Conservation (phyloP, 2,329 filamentous ascomycete genomes). For the Incumbomyces delicatus region DNA sequence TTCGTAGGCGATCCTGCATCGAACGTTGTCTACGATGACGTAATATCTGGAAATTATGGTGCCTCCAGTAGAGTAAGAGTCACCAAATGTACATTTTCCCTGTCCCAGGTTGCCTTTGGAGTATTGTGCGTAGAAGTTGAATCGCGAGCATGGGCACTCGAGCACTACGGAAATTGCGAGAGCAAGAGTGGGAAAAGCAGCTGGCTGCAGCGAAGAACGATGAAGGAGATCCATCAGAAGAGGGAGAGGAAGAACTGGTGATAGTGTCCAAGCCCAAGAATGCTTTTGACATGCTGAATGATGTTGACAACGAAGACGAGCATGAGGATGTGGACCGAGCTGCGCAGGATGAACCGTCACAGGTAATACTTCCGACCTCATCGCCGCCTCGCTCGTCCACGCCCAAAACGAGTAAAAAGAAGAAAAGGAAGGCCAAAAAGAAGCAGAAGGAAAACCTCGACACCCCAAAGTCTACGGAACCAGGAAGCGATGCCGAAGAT, state of each 20-base stretch:
- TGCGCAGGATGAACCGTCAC: slow-evolving; percentile 9
- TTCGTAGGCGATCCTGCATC: too few species aligned
- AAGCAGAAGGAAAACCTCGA: slow-evolving; percentile 38
- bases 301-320: slow-evolving; percentile 25
- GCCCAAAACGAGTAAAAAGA: slow-evolving; percentile 25
- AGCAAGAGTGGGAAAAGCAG: slow-evolving; percentile 51
- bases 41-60: too few species aligned
- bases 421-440: slow-evolving; percentile 55
- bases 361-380: slow-evolving; percentile 13
- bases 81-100: too few species aligned
- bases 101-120: too few species aligned
- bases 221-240: slow-evolving; percentile 30
- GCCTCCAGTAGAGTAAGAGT: too few species aligned
- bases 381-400: slow-evolving; percentile 16
- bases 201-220: slow-evolving; percentile 28
- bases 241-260: slow-evolving; percentile 25
- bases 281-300: slow-evolving; percentile 46
- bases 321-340: slow-evolving; percentile 22
- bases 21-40: too few species aligned
- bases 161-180: slow-evolving; percentile 49
- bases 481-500: slow-evolving; percentile 38
- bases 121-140: too few species aligned
- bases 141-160: slow-evolving; percentile 50
- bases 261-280: slow-evolving; percentile 22
- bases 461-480: slow-evolving; percentile 14